Conservation (phyloP, 2,329 filamentous ascomycete genomes). For the Simplicillium sp. region DNA sequence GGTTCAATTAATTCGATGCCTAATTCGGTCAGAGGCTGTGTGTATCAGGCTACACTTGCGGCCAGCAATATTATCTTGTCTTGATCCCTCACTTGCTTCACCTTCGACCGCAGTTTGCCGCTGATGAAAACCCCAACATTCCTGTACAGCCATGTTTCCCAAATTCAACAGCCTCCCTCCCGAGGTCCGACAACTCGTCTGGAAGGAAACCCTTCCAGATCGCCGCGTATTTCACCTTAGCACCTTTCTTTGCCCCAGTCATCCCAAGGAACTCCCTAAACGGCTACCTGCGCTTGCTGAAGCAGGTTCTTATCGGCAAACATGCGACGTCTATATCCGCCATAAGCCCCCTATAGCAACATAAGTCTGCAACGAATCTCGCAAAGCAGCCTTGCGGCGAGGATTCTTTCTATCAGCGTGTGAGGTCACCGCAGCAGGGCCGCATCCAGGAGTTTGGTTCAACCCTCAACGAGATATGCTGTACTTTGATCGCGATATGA, state of each 20-base stretch:
- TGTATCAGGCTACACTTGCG: no score
- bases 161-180: conserved; percentile 9
- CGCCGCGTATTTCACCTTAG: conserved; percentile 20
- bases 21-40: no score
- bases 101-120: no score
- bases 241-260: conserved; percentile 2
- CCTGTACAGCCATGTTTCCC: neutral
- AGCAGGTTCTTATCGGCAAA: neutral
- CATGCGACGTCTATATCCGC: conserved; percentile 13
- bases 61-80: no score
- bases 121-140: no score
- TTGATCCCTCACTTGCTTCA: no score
- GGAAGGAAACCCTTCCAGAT: conserved; percentile 16
- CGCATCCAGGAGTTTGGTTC: conserved; percentile 11
- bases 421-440: conserved; percentile 6
- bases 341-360: conserved; percentile 11
- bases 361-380: conserved; percentile 16
- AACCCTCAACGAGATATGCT: conserved; percentile 16
- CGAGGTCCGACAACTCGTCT: conserved; percentile 19
- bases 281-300: neutral
- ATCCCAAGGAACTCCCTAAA: neutral
- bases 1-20: no score
- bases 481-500: conserved; percentile 18
- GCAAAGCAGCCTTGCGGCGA: conserved; percentile 13
- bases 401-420: conserved; percentile 15